Evolutionary conservation across 768 basidiomycete genomes (phyloP).

Genomic region (Sutorius australiensis): DNA sequence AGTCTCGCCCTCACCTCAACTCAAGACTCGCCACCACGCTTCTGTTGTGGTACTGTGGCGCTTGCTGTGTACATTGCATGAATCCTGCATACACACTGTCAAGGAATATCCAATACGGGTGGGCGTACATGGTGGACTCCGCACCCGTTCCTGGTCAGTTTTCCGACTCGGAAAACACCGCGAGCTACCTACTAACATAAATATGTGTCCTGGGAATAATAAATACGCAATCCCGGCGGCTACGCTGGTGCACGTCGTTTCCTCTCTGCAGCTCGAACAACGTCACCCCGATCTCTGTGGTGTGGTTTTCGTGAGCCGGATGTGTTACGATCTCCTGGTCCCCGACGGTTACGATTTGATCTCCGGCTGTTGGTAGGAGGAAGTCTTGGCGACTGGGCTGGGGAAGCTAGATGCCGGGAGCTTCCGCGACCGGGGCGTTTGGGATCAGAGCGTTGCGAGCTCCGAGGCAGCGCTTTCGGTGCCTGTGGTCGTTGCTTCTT

Average conservation of each 20-base stretch:
- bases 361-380: constrained; percentile 15
- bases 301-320: constrained; percentile 21
- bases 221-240: constrained; percentile 14
- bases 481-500: constrained; percentile 14
- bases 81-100: background rate
- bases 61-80: background rate
- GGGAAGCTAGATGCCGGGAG: constrained; percentile 12
- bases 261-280: constrained; percentile 4
- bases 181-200: constrained; percentile 18
- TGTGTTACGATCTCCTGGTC: constrained; percentile 1
- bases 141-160: background rate
- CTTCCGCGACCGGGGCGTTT: constrained; percentile 6
- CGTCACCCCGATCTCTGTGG: constrained; percentile 8
- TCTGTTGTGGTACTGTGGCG: background rate
- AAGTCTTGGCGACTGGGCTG: constrained; percentile 15
- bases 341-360: constrained; percentile 16
- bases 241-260: constrained; percentile 1
- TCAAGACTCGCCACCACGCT: constrained; percentile 3
- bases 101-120: background rate
- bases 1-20: background rate
- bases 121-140: background rate
- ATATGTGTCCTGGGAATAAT: constrained; percentile 14
- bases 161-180: background rate
- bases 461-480: constrained; percentile 2
- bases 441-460: constrained; percentile 8